phyloP scores from a whole-genome alignment of 1,284 basidiomycete species.

The Phenoliferia sp. region DNA sequence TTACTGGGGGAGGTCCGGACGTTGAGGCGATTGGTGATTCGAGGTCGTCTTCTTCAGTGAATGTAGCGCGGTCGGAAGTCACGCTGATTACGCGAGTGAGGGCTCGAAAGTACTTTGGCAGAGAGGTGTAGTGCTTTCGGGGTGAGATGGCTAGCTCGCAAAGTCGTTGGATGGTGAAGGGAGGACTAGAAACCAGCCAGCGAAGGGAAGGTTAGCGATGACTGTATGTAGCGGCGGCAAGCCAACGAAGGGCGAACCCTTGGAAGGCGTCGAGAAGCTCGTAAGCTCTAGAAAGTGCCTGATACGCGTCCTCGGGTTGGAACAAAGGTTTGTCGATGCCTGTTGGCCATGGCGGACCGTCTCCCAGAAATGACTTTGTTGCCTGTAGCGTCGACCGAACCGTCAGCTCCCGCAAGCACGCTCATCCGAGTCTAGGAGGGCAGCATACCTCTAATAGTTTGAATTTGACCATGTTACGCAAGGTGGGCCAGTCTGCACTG shows the following conservation, averaged over 20 bases:
- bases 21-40: slow-evolving; percentile 7
- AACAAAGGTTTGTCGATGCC: background rate
- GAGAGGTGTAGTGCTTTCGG: slow-evolving; percentile 62
- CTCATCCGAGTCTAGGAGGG: slow-evolving; percentile 17
- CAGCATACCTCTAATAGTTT: slow-evolving; percentile 57
- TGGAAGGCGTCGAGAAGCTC: slow-evolving; percentile 20
- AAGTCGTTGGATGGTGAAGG: slow-evolving; percentile 88
- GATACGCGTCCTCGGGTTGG: slow-evolving; percentile 20
- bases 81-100: slow-evolving; percentile 80
- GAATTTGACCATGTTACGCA: slow-evolving; percentile 66
- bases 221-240: background rate
- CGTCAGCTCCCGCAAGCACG: slow-evolving; percentile 1
- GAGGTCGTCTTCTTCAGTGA: slow-evolving; percentile 21
- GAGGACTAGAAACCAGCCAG: slow-evolving; percentile 48
- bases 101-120: slow-evolving; percentile 87
- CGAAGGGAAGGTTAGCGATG: background rate
- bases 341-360: slow-evolving; percentile 19
- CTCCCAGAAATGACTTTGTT: slow-evolving; percentile 47
- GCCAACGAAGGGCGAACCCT: slow-evolving; percentile 11
- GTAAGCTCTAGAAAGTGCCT: slow-evolving; percentile 35
- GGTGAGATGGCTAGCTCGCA: slow-evolving; percentile 77
- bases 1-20: background rate
- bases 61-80: slow-evolving; percentile 52
- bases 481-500: slow-evolving; percentile 68
- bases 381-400: slow-evolving; percentile 49